Evolutionary conservation across 345 rosid genomes (phyloP).

Genomic region (Sapria himalayana): DNA sequence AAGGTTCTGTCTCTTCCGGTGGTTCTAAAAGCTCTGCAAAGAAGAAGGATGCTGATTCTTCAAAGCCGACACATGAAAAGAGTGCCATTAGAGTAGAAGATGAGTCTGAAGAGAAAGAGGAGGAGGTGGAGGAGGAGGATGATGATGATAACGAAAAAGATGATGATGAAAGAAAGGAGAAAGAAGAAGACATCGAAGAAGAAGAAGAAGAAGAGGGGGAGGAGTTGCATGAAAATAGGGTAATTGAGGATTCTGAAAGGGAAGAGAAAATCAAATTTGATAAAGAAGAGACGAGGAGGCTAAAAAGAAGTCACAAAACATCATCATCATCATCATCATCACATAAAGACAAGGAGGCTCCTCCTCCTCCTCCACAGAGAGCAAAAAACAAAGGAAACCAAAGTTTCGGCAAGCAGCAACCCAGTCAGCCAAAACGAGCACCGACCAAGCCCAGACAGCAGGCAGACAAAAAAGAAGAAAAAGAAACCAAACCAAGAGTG

Average conservation of each 20-base stretch:
- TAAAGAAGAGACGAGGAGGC: constrained; percentile 43
- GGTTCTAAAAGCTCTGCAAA: constrained; percentile 32
- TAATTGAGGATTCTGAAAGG: constrained; percentile 31
- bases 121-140: constrained; percentile 14
- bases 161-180: no score
- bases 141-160: no score
- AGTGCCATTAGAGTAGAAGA: constrained; percentile 25
- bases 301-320: constrained; percentile 25
- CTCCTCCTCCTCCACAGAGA: no score
- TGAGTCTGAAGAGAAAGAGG: constrained; percentile 35
- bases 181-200: constrained; percentile 24
- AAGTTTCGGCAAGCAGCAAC: constrained; percentile 16
- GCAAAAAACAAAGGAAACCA: constrained; percentile 28
- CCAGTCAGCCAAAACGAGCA: constrained; percentile 27
- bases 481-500: constrained; percentile 35
- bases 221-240: constrained; percentile 47
- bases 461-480: constrained; percentile 30
- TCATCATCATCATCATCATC: no score
- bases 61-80: constrained; percentile 21
- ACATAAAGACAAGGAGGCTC: constrained; percentile 30
- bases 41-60: constrained; percentile 38
- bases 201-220: constrained; percentile 53
- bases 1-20: constrained; percentile 26
- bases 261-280: constrained; percentile 48
- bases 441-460: constrained; percentile 25